These are phyloP conservation scores for Pulveroboletus frians DNA, from an alignment of 768 basidiomycete genomes.

Conservation along the genomic window DNA sequence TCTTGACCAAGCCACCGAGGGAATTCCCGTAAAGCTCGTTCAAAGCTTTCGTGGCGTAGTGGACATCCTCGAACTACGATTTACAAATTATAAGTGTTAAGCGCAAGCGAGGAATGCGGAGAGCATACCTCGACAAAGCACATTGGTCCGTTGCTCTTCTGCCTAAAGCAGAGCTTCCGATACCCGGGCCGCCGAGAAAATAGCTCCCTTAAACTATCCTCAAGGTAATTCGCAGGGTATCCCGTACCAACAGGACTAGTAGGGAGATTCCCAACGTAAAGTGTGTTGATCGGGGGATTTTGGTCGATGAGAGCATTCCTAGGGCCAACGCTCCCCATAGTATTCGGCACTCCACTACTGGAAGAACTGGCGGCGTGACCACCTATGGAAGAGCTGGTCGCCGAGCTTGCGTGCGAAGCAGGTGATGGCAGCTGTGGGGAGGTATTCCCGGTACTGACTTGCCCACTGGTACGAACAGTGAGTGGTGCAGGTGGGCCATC, in stretches of 20 bases:
- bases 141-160: conserved; percentile 98
- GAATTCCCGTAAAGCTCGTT: conserved; percentile 87
- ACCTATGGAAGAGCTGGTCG: conserved; percentile 33
- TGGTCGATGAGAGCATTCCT: conserved; percentile 61
- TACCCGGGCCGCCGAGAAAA: conserved; percentile 81
- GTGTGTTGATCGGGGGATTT: conserved; percentile 96
- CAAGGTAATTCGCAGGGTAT: conserved; percentile 74
- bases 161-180: conserved; percentile 88
- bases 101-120: not conserved
- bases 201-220: conserved; percentile 78
- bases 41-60: conserved; percentile 79
- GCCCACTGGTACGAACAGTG: conserved; percentile 46
- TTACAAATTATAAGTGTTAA: conserved; percentile 1
- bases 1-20: conserved; percentile 89
- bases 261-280: conserved; percentile 99
- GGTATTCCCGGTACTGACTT: conserved; percentile 29
- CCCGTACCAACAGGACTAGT: conserved; percentile 68
- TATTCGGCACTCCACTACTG: conserved; percentile 23
- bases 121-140: conserved; percentile 90
- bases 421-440: conserved; percentile 79
- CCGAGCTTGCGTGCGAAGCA: conserved; percentile 56
- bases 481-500: conserved; percentile 24
- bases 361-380: conserved; percentile 30
- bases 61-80: conserved; percentile 83
- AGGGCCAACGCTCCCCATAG: conserved; percentile 22